Evolutionary conservation across 345 rosid species (phyloP).

Genomic region (Noccaea bulbosa): DNA sequence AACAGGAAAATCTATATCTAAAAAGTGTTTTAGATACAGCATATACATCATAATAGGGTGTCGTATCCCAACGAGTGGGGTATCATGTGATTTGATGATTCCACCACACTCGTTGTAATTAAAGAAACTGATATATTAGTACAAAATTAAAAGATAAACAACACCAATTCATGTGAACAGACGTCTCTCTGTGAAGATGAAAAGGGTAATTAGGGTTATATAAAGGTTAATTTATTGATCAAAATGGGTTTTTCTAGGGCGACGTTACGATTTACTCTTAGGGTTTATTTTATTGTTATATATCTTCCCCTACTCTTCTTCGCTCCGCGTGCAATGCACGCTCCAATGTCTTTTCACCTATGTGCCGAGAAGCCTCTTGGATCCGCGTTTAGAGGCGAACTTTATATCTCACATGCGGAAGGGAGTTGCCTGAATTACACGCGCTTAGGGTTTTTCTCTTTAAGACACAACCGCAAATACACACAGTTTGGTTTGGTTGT

Average conservation of each 20-base stretch:
- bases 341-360: conserved; percentile 4
- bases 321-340: conserved; percentile 18
- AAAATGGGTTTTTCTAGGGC: conserved; percentile 19
- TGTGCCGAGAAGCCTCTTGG: conserved; percentile 18
- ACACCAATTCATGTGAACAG: conserved; percentile 1
- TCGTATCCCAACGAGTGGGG: conserved; percentile 11
- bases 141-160: not conserved
- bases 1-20: not conserved
- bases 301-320: not conserved
- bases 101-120: conserved; percentile 4
- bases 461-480: conserved; percentile 8
- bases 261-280: conserved; percentile 1
- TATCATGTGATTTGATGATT: conserved; percentile 22
- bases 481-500: conserved; percentile 47
- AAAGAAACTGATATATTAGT: not conserved
- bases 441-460: conserved; percentile 57
- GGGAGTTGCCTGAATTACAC: not conserved
- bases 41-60: not conserved
- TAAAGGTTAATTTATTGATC: not conserved
- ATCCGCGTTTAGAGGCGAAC: conserved; percentile 9
- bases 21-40: not conserved
- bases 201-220: conserved; percentile 10
- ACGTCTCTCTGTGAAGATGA: not conserved
- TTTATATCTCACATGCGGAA: not conserved
- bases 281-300: conserved; percentile 11